Evolutionary conservation across 805 yeast species (phyloP).

Genomic region (Yamadazyma phyllophila): DNA sequence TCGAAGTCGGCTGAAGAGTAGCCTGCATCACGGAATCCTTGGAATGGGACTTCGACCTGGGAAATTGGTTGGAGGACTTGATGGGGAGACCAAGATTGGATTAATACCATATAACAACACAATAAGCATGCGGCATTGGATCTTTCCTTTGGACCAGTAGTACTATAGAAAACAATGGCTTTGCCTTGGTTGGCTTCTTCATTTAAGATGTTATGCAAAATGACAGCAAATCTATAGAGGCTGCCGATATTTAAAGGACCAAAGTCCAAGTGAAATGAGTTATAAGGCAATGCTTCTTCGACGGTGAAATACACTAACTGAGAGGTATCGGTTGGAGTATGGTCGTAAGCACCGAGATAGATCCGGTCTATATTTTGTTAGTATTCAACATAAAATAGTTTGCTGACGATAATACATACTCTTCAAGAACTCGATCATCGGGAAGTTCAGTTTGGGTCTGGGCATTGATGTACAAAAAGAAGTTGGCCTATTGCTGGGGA

Average conservation of each 20-base stretch:
- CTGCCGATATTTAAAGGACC: constrained; percentile 96
- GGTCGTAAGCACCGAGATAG: constrained; percentile 86
- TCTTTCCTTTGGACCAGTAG: constrained; percentile 75
- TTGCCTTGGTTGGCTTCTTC: constrained; percentile 80
- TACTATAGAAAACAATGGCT: constrained; percentile 87
- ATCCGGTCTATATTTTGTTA: constrained; percentile 52
- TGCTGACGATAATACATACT: constrained; percentile 31
- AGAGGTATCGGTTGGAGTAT: constrained; percentile 71
- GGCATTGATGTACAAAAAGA: constrained; percentile 2
- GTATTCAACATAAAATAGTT: not conserved
- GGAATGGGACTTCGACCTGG: constrained; percentile 89
- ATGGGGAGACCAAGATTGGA: constrained; percentile 98
- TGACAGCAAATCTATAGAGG: constrained; percentile 91
- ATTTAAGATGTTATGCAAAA: constrained; percentile 85
- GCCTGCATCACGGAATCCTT: constrained; percentile 96
- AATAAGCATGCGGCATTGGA: constrained; percentile 93
- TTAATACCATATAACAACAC: constrained; percentile 91
- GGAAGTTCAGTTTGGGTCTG: constrained; percentile 19
- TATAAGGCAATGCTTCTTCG: constrained; percentile 88
- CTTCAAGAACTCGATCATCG: constrained; percentile 43
- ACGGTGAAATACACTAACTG: constrained; percentile 84
- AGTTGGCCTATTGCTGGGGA: not conserved
- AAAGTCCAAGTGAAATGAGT: constrained; percentile 93
- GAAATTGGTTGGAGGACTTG: constrained; percentile 93
- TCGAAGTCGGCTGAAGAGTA: constrained; percentile 94